Base-by-base conservation (phyloP, 176 grass and related monocot species). In the Guadua angustifolia region DNA sequence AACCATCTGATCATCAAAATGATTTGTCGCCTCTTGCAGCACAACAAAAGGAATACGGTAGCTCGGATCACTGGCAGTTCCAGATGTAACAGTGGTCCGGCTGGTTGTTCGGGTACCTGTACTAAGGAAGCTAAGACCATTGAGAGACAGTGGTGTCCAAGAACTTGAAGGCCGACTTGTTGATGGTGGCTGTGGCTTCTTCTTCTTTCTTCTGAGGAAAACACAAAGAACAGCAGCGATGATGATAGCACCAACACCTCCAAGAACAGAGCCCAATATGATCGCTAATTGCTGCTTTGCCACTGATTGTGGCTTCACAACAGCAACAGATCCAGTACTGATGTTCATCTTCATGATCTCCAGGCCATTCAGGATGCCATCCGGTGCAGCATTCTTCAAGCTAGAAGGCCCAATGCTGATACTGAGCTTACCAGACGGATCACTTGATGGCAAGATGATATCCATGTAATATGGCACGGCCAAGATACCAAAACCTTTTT, bases 321-420 rank as follows among this genome's bases (percentile, higher is more conserved):
- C 72, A 5, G 42, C 73, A 59, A 91, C 89, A 62, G 79, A 84
- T 39, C 88, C 95, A 43, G 69, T 90, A 69, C 91, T 95, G 64
- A 95, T 87, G 87, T 93, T 93, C 95, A 98, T 95, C 87, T 95
- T 98, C 95, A 98, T 92, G 71, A 98, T 92, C 89, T 98, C 95
- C 75, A 98, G 87, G 15, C 95, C 93, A 62, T 98, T 98, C 81
- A 98, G 66, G 55, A 95, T 98, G n/a, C 86, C 95, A 86, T 95
- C 62, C 1, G 4, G 69, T 66, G 49, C 14, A 53, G 17, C 24
- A 46, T n/a, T 80, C 58, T 2, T 74, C 77, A 90, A 60, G 24
- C 29, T 66, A 74, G 89, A 95, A 88, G 95, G 89, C 66, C 95
- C 93, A 67, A 98, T 77, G 62, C 93, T 93, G 77, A 98, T 52